Evolutionary conservation across 345 rosid species (phyloP), one percentile per base, ranked within the genome.

Genomic region (Pistacia atlantica): DNA sequence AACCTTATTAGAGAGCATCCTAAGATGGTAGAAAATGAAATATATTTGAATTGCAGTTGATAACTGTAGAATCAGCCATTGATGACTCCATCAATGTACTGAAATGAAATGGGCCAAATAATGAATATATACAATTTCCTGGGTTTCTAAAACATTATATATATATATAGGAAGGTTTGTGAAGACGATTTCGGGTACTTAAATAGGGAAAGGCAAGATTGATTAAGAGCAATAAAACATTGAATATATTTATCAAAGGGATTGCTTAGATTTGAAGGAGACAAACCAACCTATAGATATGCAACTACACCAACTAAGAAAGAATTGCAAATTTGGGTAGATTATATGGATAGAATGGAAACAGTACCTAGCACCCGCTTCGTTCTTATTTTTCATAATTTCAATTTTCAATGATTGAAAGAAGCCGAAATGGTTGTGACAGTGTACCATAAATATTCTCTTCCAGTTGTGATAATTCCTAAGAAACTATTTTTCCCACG

Each of bases 391-490:
- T 28, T 73, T 61, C 68, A n/a, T 61, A 61, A 31, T 49, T 73
- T 62, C 72, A 81, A 78, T 78, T 31, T 73, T 62, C 72, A 81
- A 78, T 78, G 77, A 75, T 75, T 76, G 49, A 60, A 75, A 71
- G 60, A 68, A 73, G 56, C 71, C 77, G 68, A 62, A 62, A 77
- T 60, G 60, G 64, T 74, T 65, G 73, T 64, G 78, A 59, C 75
- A 59, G 54, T 69, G 78, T 73, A 49, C 73, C 68, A 33, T 12
- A 17, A 76, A 76, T 69, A 79, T 76, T 79, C 78, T 76, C 68
- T 61, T 63, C 65, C 31, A 4, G 65, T 22, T n/a, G 31, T 18
- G 22, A 52, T 67, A 67, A 52, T 60, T 61, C 69, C 45, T 10
- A 61, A 14, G n/a, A 28, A 60, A 45, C 75, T n/a, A 20, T 55